Percentiles rank a stretch among this genome's conserved stretches.
phyloP scores from a whole-genome alignment of 805 yeast species.

The Candida bentonensis region DNA sequence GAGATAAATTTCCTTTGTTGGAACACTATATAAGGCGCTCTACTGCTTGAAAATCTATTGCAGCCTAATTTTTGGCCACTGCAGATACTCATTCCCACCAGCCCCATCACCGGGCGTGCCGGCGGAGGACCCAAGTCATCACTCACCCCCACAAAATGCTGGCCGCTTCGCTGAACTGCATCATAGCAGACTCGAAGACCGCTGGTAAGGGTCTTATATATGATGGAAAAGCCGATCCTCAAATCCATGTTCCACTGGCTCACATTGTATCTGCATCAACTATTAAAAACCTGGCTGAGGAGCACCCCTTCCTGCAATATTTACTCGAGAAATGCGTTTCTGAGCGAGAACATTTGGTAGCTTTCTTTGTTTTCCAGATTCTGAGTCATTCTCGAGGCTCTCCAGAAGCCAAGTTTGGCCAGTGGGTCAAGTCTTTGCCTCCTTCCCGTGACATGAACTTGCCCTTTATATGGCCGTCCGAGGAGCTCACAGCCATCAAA shows the following conservation, averaged over 20 bases:
- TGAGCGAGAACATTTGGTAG: constrained; percentile 10
- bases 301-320: constrained; percentile 4
- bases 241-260: constrained; percentile 7
- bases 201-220: constrained; percentile 2
- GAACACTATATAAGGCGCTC: too few species aligned
- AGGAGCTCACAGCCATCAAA: constrained; percentile 12
- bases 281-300: constrained; percentile 6
- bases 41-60: too few species aligned
- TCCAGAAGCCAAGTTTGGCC: constrained; percentile 8
- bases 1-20: too few species aligned
- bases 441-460: constrained; percentile 14
- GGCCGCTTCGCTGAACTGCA: constrained; percentile 1
- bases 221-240: background rate
- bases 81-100: too few species aligned
- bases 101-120: too few species aligned
- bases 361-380: constrained; percentile 3
- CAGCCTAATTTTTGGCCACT: too few species aligned
- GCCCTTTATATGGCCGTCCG: constrained; percentile 18
- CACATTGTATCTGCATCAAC: constrained; percentile 5
- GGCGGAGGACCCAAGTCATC: too few species aligned
- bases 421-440: constrained; percentile 17
- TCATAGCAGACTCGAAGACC: background rate
- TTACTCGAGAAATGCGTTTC: constrained; percentile 11
- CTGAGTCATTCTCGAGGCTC: constrained; percentile 10
- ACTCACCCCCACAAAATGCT: background rate